A percentile compares a stretch with the other conserved stretches of the same genome.
Evolutionary conservation across 108 stramenopile genomes (phyloP).

Genomic region (Pseudonitzschia multistriata): DNA sequence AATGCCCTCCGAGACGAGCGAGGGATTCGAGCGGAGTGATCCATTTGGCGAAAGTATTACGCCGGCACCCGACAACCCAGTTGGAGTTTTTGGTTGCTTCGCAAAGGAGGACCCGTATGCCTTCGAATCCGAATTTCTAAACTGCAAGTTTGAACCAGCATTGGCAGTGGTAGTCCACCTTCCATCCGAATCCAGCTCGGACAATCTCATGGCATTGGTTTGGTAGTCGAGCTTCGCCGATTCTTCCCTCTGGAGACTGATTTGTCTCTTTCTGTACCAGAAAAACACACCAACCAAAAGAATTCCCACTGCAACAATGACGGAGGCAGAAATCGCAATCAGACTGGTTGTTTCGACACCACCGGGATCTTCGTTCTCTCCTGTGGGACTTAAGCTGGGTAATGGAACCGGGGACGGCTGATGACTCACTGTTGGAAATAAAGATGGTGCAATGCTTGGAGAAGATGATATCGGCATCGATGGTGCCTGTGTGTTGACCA

Average conservation of each 20-base stretch:
- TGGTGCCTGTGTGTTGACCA: slow-evolving; percentile 35
- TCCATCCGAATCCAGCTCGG: slow-evolving; percentile 1
- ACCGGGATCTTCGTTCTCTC: not conserved
- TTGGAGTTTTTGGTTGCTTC: not conserved
- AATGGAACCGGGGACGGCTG: not conserved
- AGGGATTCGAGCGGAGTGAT: slow-evolving; percentile 49
- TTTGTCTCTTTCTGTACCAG: slow-evolving; percentile 30
- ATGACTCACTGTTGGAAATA: slow-evolving; percentile 7
- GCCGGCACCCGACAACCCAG: slow-evolving; percentile 8
- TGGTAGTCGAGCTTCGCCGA: not conserved
- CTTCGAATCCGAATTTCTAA: not conserved
- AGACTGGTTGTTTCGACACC: not conserved
- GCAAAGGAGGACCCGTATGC: not conserved
- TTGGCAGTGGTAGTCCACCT: not conserved
- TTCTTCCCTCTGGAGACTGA: slow-evolving; percentile 2
- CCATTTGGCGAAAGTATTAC: slow-evolving; percentile 47
- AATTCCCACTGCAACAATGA: slow-evolving; percentile 17
- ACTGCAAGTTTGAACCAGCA: not conserved
- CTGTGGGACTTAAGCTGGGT: not conserved
- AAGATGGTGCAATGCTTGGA: slow-evolving; percentile 5
- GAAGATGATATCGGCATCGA: slow-evolving; percentile 20
- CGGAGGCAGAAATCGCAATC: slow-evolving; percentile 19
- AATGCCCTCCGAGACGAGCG: slow-evolving; percentile 50
- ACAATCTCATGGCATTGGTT: not conserved
- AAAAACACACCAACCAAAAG: slow-evolving; percentile 30